These are phyloP conservation scores for Candida ortonii DNA, from an alignment of 805 yeast genomes.

Conservation along the genomic window DNA sequence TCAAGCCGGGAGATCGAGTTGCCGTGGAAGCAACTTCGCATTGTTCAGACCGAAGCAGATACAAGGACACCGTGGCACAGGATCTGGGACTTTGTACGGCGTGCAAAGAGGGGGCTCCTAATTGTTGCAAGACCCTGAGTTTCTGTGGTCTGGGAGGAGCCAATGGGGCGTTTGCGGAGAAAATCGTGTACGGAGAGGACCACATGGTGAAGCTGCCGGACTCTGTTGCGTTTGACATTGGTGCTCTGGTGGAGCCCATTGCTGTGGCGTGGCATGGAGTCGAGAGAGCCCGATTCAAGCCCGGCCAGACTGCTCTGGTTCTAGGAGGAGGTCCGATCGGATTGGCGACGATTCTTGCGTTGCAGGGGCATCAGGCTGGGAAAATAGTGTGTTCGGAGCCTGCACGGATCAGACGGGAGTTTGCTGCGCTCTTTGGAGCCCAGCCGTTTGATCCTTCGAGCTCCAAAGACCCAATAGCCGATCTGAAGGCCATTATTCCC, in stretches of 20 bases:
- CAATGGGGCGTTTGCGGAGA: slow-evolving; percentile 51
- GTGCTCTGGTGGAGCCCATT: slow-evolving; percentile 56
- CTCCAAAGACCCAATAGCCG: slow-evolving; percentile 29
- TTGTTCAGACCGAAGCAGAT: slow-evolving; percentile 41
- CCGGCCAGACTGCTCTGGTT: slow-evolving; percentile 47
- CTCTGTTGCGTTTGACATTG: slow-evolving; percentile 28
- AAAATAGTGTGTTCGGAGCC: slow-evolving; percentile 60
- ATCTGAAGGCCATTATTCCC: slow-evolving; percentile 36
- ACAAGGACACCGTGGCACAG: slow-evolving; percentile 15
- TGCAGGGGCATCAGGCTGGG: slow-evolving; percentile 47
- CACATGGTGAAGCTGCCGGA: slow-evolving; percentile 41
- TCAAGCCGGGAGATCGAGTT: slow-evolving; percentile 48
- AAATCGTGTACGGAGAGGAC: slow-evolving; percentile 36
- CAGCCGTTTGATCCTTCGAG: slow-evolving; percentile 34
- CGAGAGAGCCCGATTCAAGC: slow-evolving; percentile 39
- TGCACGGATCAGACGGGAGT: slow-evolving; percentile 57
- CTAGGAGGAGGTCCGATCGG: slow-evolving; percentile 67
- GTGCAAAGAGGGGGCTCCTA: slow-evolving; percentile 49
- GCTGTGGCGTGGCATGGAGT: slow-evolving; percentile 62
- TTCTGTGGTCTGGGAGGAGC: slow-evolving; percentile 49
- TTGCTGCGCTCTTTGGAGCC: slow-evolving; percentile 51
- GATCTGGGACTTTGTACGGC: slow-evolving; percentile 38
- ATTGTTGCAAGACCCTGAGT: slow-evolving; percentile 45
- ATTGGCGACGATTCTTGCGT: slow-evolving; percentile 52
- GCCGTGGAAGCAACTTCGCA: slow-evolving; percentile 46